Percentiles rank a stretch among this genome's conserved stretches.
Evolutionary conservation across 2,329 filamentous ascomycete species (phyloP).

Genomic region (Botrytis pseudocinerea): DNA sequence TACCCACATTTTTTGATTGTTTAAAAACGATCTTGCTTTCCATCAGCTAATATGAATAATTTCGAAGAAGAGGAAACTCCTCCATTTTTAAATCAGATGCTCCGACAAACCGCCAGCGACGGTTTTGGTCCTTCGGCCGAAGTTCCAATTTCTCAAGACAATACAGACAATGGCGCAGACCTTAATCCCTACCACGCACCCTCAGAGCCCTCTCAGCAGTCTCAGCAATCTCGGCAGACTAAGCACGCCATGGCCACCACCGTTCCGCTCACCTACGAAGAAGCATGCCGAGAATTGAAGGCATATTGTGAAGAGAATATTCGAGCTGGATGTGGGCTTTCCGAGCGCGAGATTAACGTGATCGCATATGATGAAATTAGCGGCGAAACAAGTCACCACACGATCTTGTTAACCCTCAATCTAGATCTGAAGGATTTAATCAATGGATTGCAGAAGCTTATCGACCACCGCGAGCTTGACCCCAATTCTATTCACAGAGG

Average conservation of each 20-base stretch:
- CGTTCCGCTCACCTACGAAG: neutral
- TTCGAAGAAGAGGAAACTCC: constrained; percentile 9
- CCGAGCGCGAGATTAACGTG: neutral
- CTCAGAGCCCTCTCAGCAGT: neutral
- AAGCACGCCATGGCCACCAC: neutral
- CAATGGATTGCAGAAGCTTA: neutral
- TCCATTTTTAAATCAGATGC: neutral
- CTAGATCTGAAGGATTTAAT: constrained; percentile 1
- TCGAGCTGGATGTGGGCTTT: neutral
- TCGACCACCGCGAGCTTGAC: constrained; percentile 11
- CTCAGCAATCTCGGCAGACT: neutral
- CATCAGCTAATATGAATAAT: constrained; percentile 6
- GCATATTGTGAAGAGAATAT: neutral
- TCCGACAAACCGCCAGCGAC: neutral
- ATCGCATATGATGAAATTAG: constrained; percentile 18
- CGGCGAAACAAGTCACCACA: constrained; percentile 12
- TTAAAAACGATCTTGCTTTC: neutral
- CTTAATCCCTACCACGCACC: neutral
- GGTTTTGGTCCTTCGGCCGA: neutral
- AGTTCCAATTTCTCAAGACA: neutral
- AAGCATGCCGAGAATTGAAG: neutral
- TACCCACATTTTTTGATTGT: neutral
- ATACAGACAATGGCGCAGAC: neutral
- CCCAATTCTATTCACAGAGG: neutral
- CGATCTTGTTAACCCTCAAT: neutral